These are phyloP conservation scores for Meripilus lineatus DNA, from an alignment of 1,284 basidiomycete genomes.

Conservation along the genomic window DNA sequence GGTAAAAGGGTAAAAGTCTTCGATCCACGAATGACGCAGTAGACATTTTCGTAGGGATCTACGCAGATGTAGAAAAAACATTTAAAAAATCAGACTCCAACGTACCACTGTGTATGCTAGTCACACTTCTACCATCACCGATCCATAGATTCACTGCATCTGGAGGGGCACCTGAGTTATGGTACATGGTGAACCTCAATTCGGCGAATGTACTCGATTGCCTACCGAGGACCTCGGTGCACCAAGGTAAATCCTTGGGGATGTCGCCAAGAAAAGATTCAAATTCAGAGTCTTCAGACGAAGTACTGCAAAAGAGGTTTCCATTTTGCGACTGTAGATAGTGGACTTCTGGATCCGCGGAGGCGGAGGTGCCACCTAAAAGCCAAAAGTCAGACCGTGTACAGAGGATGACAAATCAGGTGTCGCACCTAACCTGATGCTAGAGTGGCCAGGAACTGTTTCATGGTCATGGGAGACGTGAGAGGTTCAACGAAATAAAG, in stretches of 20 bases:
- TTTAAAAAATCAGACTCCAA: not conserved
- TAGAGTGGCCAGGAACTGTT: slow-evolving; percentile 48
- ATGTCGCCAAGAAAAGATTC: slow-evolving; percentile 56
- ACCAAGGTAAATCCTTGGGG: slow-evolving; percentile 66
- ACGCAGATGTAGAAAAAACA: slow-evolving; percentile 3
- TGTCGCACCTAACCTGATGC: slow-evolving; percentile 29
- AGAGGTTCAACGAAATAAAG: slow-evolving; percentile 79
- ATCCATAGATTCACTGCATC: slow-evolving; percentile 94
- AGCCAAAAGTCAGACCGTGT: too few species aligned
- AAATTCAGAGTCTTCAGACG: slow-evolving; percentile 52
- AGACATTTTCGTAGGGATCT: slow-evolving; percentile 94
- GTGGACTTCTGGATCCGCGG: slow-evolving; percentile 34
- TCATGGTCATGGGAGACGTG: slow-evolving; percentile 63
- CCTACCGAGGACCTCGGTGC: slow-evolving; percentile 73
- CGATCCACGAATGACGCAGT: slow-evolving; percentile 76
- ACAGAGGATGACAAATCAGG: too few species aligned
- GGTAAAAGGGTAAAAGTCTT: slow-evolving; percentile 86
- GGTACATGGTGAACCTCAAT: not conserved
- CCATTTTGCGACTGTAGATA: slow-evolving; percentile 93
- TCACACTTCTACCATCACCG: slow-evolving; percentile 69
- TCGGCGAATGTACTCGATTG: slow-evolving; percentile 3
- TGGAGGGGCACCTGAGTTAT: slow-evolving; percentile 51
- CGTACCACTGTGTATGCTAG: slow-evolving; percentile 82
- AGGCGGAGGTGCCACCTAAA: not conserved
- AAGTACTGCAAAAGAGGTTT: slow-evolving; percentile 60